Evolutionary conservation across 352 stramenopile genomes (phyloP), one percentile per base, ranked within the genome.

Genomic region (Phytophthora lateralis): DNA sequence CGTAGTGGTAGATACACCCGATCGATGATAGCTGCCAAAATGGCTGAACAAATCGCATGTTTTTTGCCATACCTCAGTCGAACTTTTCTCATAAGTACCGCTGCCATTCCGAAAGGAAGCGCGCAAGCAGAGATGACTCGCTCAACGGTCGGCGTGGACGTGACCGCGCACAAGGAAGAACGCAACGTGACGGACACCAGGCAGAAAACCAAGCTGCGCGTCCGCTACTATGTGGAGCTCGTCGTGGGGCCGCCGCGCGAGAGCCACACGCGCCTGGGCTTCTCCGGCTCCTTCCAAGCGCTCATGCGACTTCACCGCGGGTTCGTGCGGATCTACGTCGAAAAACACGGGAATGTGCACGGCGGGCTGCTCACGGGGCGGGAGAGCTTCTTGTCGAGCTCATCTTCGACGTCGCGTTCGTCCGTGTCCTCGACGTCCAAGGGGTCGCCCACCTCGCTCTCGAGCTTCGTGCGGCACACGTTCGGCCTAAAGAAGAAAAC

Each of bases 161-260:
- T 89, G 21, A 90, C 78, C 30, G 69, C 68, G 27, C 78, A 90
- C 76, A 88, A 85, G 65, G 78, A 90, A 58, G 76, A 78, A 60
- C 70, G 68, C 26, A 77, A 83, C 43, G 68, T 78, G 50, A 75
- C 78, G 0, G 69, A 90, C 62, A 43, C 63, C 17, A 75, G 67
- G 37, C 75, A 76, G 54, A 79, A 77, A 39, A 65, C 57, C 45
- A 77, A 80, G 47, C 43, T 82, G 35, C 81, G 66, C 39, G 77
- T 85, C 63, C 81, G 81, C 30, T 90, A 89, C 70, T 90, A 90
- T 60, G 79, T 90, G 53, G 81, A 90, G 61, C 42, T 90, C 29
- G 71, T 90, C 15, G 70, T 89, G 39, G 81, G 78, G 20, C 72
- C 75, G 8, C 59, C 69, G 17, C 78, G 75, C 35, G 71, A 65